A percentile compares a stretch with the other conserved stretches of the same genome.
phyloP scores from a whole-genome alignment of 129 eudicot species.

The Dittrichia graveolens region DNA sequence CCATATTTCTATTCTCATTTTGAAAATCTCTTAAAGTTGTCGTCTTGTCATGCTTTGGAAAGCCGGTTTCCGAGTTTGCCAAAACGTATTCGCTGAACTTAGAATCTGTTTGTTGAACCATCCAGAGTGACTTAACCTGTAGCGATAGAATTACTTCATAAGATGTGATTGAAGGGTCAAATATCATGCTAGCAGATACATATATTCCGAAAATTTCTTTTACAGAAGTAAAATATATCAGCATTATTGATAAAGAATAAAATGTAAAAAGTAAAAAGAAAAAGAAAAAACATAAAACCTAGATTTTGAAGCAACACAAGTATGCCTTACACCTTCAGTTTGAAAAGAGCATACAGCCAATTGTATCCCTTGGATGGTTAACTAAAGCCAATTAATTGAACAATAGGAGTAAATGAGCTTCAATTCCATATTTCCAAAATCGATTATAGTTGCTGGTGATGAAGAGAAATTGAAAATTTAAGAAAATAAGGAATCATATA shows the following conservation, averaged over 20 bases:
- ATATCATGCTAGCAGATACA: constrained; percentile 22
- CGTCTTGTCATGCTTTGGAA: constrained; percentile 55
- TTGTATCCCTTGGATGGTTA: constrained; percentile 18
- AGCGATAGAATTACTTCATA: constrained; percentile 14
- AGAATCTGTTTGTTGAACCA: constrained; percentile 73
- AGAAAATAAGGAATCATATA: background rate
- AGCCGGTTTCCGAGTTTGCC: constrained; percentile 45
- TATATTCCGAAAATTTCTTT: background rate
- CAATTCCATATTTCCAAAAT: background rate
- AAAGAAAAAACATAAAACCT: constrained; percentile 12
- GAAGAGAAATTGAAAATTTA: background rate
- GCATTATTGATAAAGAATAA: background rate
- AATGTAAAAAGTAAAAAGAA: background rate
- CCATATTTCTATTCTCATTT: constrained; percentile 43
- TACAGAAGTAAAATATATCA: background rate
- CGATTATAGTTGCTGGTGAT: no score
- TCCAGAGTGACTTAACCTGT: constrained; percentile 31
- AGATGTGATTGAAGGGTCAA: constrained; percentile 3
- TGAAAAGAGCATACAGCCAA: background rate
- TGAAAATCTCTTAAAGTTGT: constrained; percentile 42
- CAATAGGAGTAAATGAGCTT: constrained; percentile 4
- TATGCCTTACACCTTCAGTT: constrained; percentile 18
- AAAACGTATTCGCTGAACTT: constrained; percentile 44
- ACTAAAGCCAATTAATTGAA: constrained; percentile 18
- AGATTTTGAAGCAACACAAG: constrained; percentile 23